Conservation (phyloP, 306 rosid genomes). For the Citrullus colocynthis region DNA sequence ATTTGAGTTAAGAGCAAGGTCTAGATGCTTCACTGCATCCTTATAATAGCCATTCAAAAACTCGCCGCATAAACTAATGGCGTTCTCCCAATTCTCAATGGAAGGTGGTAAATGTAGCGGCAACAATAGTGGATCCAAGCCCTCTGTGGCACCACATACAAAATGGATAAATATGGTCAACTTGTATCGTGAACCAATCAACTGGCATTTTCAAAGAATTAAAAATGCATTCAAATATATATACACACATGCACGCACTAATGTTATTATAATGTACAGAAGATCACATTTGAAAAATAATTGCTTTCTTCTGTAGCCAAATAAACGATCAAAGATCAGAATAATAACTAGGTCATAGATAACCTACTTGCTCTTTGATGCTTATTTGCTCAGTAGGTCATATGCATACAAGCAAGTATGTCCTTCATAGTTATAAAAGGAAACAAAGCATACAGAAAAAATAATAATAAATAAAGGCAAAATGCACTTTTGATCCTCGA, state of each 20-base stretch:
- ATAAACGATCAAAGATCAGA: neutral
- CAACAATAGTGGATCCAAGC: constrained; percentile 46
- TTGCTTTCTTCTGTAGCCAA: neutral
- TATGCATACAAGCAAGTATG: neutral
- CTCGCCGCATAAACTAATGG: constrained; percentile 18
- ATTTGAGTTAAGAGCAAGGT: constrained; percentile 36
- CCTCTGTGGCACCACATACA: constrained; percentile 27
- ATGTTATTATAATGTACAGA: neutral
- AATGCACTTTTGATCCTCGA: too few species aligned
- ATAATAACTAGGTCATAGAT: neutral
- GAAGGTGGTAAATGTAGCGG: constrained; percentile 49
- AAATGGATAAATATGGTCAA: neutral
- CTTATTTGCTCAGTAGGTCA: neutral
- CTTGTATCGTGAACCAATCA: neutral
- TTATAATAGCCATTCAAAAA: constrained; percentile 33
- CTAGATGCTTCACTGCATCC: constrained; percentile 46
- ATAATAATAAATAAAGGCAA: too few species aligned
- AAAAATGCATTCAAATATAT: neutral
- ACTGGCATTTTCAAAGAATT: neutral
- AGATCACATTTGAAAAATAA: too few species aligned
- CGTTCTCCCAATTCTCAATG: constrained; percentile 23
- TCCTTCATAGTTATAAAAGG: neutral
- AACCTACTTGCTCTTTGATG: neutral
- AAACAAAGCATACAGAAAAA: neutral
- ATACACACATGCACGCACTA: too few species aligned